A percentile compares a stretch with the other conserved stretches of the same genome.
phyloP scores from a whole-genome alignment of 108 stramenopile species.

The Asterionellopsis glacialis region DNA sequence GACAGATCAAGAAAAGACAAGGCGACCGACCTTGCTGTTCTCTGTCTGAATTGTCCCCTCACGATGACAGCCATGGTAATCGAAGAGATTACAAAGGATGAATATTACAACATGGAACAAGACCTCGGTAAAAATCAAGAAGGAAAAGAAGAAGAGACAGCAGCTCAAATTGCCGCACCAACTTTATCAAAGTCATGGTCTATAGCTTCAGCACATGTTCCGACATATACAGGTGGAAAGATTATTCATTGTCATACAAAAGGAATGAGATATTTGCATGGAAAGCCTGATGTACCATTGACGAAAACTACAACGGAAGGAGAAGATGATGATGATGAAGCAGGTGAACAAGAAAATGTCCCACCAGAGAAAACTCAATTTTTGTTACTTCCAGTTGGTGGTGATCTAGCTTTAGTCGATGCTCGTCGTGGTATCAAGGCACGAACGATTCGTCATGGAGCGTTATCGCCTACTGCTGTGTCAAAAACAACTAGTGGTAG shows the following conservation, averaged over 20 bases:
- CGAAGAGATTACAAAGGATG: too few relatives aligned
- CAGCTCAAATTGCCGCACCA: too few relatives aligned
- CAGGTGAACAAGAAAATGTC: neutral
- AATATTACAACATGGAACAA: too few relatives aligned
- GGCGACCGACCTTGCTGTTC: too few relatives aligned
- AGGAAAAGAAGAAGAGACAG: too few relatives aligned
- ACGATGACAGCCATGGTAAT: too few relatives aligned
- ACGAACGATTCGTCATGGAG: conserved; percentile 34
- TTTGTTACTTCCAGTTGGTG: conserved; percentile 69
- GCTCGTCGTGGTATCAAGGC: conserved; percentile 48
- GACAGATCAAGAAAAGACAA: too few relatives aligned
- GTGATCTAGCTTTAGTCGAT: conserved; percentile 76
- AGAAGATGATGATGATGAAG: conserved; percentile 6
- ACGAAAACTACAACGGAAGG: neutral
- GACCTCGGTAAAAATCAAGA: too few relatives aligned
- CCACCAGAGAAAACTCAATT: conserved; percentile 24
- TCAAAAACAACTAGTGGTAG: conserved; percentile 25
- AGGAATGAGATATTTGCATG: neutral
- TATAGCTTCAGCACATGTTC: conserved; percentile 54
- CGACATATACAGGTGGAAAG: conserved; percentile 78
- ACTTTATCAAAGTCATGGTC: conserved; percentile 83
- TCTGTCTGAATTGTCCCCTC: too few relatives aligned
- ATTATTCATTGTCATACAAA: conserved; percentile 41
- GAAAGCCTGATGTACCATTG: conserved; percentile 2
- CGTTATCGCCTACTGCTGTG: neutral